phyloP scores from a whole-genome alignment of 2,329 filamentous ascomycete genomes.

The Exophiala lecanii-corni region DNA sequence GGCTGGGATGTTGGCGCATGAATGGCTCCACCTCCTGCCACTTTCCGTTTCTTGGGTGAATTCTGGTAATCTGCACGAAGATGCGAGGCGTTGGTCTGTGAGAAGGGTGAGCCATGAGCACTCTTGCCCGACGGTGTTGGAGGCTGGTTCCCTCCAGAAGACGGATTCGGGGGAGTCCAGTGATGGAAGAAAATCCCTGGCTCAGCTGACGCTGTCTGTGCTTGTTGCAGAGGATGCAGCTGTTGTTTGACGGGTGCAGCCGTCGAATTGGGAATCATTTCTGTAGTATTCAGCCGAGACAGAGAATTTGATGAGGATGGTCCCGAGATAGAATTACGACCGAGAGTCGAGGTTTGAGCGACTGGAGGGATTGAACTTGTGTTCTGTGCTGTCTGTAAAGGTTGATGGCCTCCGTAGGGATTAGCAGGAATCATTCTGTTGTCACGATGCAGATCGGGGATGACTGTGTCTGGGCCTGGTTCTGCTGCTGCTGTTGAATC shows the following conservation, averaged over 20 bases:
- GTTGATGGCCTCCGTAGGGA: constrained; percentile 28
- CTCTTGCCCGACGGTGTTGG: constrained; percentile 70
- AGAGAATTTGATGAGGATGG: constrained; percentile 31
- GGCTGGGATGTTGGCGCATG: constrained; percentile 49
- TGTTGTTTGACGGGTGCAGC: constrained; percentile 39
- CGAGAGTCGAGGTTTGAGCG: constrained; percentile 8
- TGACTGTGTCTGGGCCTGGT: constrained; percentile 21
- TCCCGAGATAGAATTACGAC: constrained; percentile 27
- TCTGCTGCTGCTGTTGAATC: constrained; percentile 23
- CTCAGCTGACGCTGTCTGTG: constrained; percentile 51
- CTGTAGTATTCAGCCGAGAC: constrained; percentile 41
- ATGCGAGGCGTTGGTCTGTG: constrained; percentile 44
- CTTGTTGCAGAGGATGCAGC: constrained; percentile 50
- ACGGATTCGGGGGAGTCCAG: constrained; percentile 74
- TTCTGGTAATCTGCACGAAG: constrained; percentile 60
- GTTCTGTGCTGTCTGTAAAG: constrained; percentile 22
- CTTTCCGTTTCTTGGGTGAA: constrained; percentile 82
- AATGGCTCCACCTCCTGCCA: constrained; percentile 50
- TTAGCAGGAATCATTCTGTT: constrained; percentile 34
- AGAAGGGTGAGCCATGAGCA: constrained; percentile 46
- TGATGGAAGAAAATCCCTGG: constrained; percentile 86
- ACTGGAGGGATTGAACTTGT: constrained; percentile 20
- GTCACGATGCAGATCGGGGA: constrained; percentile 30
- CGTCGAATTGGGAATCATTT: constrained; percentile 26
- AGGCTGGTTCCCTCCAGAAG: constrained; percentile 59